phyloP scores from a whole-genome alignment of 2,329 filamentous ascomycete species.

The Xylariaceae sp. region DNA sequence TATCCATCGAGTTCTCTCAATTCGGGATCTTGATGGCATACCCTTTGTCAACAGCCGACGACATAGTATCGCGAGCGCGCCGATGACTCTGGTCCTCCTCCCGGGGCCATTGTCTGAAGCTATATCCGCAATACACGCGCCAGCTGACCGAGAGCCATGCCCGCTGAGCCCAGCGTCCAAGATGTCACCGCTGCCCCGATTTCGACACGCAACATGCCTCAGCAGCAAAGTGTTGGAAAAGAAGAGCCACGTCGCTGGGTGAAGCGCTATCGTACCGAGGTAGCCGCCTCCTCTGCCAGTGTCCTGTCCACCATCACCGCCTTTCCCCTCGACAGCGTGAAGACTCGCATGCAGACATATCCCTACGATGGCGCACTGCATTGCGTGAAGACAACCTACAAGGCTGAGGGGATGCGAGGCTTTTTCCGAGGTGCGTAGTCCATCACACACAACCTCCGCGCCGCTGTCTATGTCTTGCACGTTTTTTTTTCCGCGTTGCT shows the following conservation, averaged over 20 bases:
- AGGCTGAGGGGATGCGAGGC: slow-evolving; percentile 62
- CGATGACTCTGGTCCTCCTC: slow-evolving; percentile 51
- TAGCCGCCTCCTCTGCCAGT: slow-evolving; percentile 71
- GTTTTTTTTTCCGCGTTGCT: slow-evolving; percentile 4
- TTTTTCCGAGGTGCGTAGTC: slow-evolving; percentile 68
- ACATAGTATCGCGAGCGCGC: slow-evolving; percentile 51
- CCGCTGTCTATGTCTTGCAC: not conserved
- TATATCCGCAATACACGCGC: slow-evolving; percentile 37
- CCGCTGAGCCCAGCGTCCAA: slow-evolving; percentile 37
- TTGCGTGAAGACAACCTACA: slow-evolving; percentile 71
- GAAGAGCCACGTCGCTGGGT: slow-evolving; percentile 46
- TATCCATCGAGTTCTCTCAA: slow-evolving; percentile 25
- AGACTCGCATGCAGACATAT: slow-evolving; percentile 86
- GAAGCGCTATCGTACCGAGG: slow-evolving; percentile 74
- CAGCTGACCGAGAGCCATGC: slow-evolving; percentile 32
- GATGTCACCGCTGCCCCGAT: slow-evolving; percentile 40
- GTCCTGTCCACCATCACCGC: slow-evolving; percentile 71
- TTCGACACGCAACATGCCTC: slow-evolving; percentile 41
- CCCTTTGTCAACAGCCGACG: slow-evolving; percentile 42
- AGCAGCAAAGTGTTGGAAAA: slow-evolving; percentile 26
- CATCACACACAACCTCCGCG: not conserved
- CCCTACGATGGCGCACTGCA: slow-evolving; percentile 68
- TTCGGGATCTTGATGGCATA: slow-evolving; percentile 47
- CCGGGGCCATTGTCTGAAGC: slow-evolving; percentile 46
- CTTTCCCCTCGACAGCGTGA: slow-evolving; percentile 85